These are phyloP conservation scores for Bondarzewia mesenterica DNA, from an alignment of 1,284 basidiomycete genomes.

Conservation along the genomic window DNA sequence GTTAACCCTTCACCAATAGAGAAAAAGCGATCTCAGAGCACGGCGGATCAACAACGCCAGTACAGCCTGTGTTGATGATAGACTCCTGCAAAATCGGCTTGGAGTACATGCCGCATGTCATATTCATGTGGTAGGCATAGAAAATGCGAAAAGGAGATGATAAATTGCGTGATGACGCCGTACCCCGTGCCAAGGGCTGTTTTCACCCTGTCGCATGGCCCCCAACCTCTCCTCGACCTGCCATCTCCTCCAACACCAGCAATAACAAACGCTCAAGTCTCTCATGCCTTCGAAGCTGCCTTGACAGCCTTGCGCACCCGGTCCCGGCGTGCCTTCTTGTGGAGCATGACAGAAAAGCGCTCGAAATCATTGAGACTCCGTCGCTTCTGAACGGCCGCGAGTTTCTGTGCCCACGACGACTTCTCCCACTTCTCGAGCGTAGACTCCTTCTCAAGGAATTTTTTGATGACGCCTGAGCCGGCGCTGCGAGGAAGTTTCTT, in stretches of 20 bases:
- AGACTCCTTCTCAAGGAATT: constrained; percentile 80
- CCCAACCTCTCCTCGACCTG: background rate
- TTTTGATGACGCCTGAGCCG: constrained; percentile 77
- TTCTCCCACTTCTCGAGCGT: constrained; percentile 75
- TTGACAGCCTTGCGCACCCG: constrained; percentile 56
- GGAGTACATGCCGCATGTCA: constrained; percentile 4
- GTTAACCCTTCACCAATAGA: too few relatives aligned
- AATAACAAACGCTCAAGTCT: background rate
- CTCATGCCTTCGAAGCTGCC: constrained; percentile 38
- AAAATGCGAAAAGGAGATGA: background rate
- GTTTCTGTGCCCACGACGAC: constrained; percentile 89
- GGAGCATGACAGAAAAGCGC: constrained; percentile 71
- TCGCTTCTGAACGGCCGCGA: constrained; percentile 71
- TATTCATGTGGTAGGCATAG: constrained; percentile 6
- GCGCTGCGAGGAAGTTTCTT: constrained; percentile 85
- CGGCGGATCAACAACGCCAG: background rate
- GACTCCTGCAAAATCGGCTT: background rate
- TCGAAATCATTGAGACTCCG: constrained; percentile 86
- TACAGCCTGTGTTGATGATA: background rate
- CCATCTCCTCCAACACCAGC: background rate
- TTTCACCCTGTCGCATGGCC: background rate
- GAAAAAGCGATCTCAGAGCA: background rate
- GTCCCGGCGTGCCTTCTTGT: constrained; percentile 72
- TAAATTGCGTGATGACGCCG: background rate
- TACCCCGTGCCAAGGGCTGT: background rate